phyloP scores from a whole-genome alignment of 1,284 basidiomycete species.

The Tetrapyrgos nigripes region DNA sequence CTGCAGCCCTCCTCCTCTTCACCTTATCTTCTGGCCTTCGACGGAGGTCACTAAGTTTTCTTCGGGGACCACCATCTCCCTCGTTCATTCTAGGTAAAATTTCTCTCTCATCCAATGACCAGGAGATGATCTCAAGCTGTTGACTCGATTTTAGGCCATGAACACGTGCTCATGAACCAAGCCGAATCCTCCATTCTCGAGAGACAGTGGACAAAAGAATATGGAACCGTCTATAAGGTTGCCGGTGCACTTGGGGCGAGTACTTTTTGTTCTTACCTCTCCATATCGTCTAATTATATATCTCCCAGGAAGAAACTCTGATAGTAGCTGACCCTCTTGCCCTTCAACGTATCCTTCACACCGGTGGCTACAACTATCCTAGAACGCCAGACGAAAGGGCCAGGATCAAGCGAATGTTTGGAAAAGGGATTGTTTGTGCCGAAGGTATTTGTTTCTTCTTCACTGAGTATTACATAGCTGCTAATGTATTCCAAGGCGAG shows the following conservation, averaged over 20 bases:
- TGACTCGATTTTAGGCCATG: constrained; percentile 23
- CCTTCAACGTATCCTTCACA: constrained; percentile 9
- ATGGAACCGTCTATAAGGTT: constrained; percentile 32
- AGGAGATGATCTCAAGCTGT: background rate
- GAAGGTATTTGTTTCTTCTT: constrained; percentile 2
- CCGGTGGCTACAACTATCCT: constrained; percentile 7
- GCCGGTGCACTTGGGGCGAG: constrained; percentile 31
- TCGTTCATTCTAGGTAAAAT: constrained; percentile 12
- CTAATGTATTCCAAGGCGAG: background rate
- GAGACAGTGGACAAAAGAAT: constrained; percentile 30
- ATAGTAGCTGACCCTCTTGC: constrained; percentile 5
- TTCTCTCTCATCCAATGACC: background rate
- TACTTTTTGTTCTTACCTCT: background rate
- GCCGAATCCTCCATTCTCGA: constrained; percentile 35
- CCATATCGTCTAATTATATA: background rate
- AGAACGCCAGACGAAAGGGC: constrained; percentile 1
- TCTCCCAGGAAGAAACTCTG: background rate
- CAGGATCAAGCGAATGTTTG: background rate
- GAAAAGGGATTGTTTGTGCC: constrained; percentile 6
- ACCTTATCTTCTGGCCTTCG: too few species aligned
- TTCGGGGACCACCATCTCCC: constrained; percentile 12
- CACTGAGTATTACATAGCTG: too few species aligned
- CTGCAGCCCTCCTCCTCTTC: too few species aligned
- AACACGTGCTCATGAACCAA: constrained; percentile 25
- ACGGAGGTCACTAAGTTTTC: constrained; percentile 2